phyloP scores from a whole-genome alignment of 306 rosid species.

The Sicyos edulis region DNA sequence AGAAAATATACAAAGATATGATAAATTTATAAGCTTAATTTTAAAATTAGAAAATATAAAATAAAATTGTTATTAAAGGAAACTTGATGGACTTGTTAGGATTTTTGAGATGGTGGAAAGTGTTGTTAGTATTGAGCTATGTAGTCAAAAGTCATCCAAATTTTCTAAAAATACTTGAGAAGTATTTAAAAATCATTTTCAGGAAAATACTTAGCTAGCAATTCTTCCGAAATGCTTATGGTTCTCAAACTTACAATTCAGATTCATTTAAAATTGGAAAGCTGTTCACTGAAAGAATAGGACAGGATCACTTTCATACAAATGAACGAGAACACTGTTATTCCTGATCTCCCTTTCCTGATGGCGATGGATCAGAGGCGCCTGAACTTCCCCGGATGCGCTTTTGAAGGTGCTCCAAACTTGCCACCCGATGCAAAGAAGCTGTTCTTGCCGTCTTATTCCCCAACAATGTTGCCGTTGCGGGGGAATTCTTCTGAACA shows the following conservation, averaged over 20 bases:
- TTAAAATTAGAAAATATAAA: background rate
- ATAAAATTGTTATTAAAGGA: too few relatives aligned
- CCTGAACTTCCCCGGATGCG: slow-evolving; percentile 47
- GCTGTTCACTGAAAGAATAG: background rate
- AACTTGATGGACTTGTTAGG: background rate
- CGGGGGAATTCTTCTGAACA: slow-evolving; percentile 33
- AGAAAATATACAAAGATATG: background rate
- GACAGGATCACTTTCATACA: background rate
- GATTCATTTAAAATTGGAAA: background rate
- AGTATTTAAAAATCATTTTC: background rate
- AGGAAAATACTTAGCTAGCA: background rate
- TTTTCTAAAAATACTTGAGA: background rate
- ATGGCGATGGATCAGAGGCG: slow-evolving; percentile 21
- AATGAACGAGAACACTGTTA: background rate
- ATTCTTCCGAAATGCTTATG: background rate
- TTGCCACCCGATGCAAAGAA: slow-evolving; percentile 74
- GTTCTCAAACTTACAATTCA: background rate
- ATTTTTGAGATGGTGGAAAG: background rate
- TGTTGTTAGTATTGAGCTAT: background rate
- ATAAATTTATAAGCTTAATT: too few relatives aligned
- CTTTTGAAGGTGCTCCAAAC: slow-evolving; percentile 94
- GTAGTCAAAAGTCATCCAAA: background rate
- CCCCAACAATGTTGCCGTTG: slow-evolving; percentile 24
- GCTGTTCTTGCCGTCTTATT: slow-evolving; percentile 45
- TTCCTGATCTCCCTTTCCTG: slow-evolving; percentile 36